Evolutionary conservation across 2,329 filamentous ascomycete genomes (phyloP).

Genomic region (Scedosporium aurantiacum): DNA sequence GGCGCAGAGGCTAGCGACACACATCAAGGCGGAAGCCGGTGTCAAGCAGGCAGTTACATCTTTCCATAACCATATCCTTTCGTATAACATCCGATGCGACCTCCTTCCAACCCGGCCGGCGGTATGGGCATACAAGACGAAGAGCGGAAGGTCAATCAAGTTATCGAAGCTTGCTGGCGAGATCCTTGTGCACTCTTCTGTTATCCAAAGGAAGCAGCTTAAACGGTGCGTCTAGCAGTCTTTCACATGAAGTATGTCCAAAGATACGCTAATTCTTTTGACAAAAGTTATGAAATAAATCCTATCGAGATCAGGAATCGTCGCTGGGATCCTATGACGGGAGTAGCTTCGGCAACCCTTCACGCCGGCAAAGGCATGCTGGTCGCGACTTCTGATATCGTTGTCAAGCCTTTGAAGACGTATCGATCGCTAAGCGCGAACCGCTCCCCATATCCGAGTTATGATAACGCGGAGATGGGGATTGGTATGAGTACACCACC

Average conservation of each 20-base stretch:
- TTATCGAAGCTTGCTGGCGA: slow-evolving; percentile 1
- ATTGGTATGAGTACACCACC: not conserved
- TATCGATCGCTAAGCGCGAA: slow-evolving; percentile 7
- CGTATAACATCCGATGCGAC: slow-evolving; percentile 15
- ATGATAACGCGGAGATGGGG: not conserved
- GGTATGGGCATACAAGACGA: slow-evolving; percentile 23
- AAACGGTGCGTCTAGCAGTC: not conserved
- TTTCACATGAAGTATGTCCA: not conserved
- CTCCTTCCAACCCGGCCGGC: slow-evolving; percentile 34
- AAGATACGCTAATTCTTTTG: not conserved
- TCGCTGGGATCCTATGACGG: slow-evolving; percentile 22
- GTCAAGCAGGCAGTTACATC: not conserved
- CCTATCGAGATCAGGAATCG: slow-evolving; percentile 20
- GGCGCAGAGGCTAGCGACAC: slow-evolving; percentile 46
- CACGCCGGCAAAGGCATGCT: slow-evolving; percentile 9
- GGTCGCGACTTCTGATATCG: slow-evolving; percentile 10
- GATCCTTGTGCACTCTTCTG: slow-evolving; percentile 21
- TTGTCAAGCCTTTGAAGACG: slow-evolving; percentile 11
- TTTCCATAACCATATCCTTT: not conserved
- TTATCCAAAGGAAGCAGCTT: slow-evolving; percentile 12
- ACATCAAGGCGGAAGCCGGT: slow-evolving; percentile 40
- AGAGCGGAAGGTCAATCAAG: not conserved
- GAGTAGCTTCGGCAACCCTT: slow-evolving; percentile 11
- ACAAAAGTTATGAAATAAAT: not conserved
- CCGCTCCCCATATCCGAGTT: not conserved